Evolutionary conservation across 495 filamentous ascomycete species (phyloP).

Genomic region (Cladorrhinum samala): DNA sequence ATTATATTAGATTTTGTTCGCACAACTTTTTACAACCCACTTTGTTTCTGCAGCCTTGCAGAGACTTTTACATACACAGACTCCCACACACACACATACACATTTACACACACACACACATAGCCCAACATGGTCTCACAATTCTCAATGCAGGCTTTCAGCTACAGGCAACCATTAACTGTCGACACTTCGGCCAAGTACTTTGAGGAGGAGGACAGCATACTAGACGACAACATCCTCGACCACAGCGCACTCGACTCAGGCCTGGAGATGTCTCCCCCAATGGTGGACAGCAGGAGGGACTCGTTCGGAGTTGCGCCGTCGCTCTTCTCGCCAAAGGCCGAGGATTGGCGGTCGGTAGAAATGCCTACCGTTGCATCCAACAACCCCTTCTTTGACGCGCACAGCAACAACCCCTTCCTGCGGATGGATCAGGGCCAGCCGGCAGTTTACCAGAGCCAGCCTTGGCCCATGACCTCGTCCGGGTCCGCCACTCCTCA

Average conservation of each 20-base stretch:
- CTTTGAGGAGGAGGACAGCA: slow-evolving; percentile 74
- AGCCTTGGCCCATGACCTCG: slow-evolving; percentile 55
- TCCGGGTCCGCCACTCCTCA: slow-evolving; percentile 42
- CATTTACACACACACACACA: slow-evolving; percentile 19
- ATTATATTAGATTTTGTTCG: slow-evolving; percentile 25
- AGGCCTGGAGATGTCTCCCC: slow-evolving; percentile 62
- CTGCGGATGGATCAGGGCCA: slow-evolving; percentile 53
- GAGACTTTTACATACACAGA: slow-evolving; percentile 4
- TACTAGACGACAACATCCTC: slow-evolving; percentile 81
- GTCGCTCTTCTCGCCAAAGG: slow-evolving; percentile 66
- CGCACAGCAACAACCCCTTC: slow-evolving; percentile 50
- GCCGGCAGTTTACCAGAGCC: slow-evolving; percentile 40
- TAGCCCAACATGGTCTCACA: slow-evolving; percentile 44
- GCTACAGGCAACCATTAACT: slow-evolving; percentile 56
- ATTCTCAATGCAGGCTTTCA: slow-evolving; percentile 53
- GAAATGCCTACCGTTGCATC: slow-evolving; percentile 52
- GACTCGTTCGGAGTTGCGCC: slow-evolving; percentile 64
- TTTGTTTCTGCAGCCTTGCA: slow-evolving; percentile 9
- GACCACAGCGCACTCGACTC: slow-evolving; percentile 59
- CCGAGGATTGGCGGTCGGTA: slow-evolving; percentile 62
- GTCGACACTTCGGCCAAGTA: slow-evolving; percentile 56
- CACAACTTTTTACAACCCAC: slow-evolving; percentile 16
- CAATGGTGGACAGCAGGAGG: slow-evolving; percentile 59
- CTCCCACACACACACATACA: slow-evolving; percentile 11
- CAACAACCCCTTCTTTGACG: slow-evolving; percentile 58